Evolutionary conservation across 2,329 filamentous ascomycete genomes (phyloP).

Genomic region (Xylaria sp.): DNA sequence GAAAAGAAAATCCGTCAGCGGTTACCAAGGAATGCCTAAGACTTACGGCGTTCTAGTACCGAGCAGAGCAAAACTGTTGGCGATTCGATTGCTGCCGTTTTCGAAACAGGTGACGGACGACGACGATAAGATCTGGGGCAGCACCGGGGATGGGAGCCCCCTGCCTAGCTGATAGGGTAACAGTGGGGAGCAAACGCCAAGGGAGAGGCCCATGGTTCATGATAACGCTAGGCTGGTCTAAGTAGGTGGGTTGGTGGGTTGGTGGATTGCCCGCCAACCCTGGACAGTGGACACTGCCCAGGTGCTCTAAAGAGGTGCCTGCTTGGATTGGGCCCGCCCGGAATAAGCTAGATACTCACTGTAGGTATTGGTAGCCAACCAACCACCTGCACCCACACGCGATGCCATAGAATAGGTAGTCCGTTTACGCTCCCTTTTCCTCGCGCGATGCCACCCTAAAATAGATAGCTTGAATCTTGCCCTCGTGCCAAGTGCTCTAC

Average conservation of each 20-base stretch:
- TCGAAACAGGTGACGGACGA: not conserved
- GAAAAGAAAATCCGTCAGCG: too few relatives aligned
- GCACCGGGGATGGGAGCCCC: not conserved
- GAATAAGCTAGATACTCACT: too few relatives aligned
- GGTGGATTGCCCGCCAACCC: too few relatives aligned
- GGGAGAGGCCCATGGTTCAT: not conserved
- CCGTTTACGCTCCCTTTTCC: not conserved
- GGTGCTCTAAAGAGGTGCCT: too few relatives aligned
- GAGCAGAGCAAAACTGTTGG: not conserved
- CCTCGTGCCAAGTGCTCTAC: not conserved
- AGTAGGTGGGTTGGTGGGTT: constrained; percentile 1
- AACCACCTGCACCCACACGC: too few relatives aligned
- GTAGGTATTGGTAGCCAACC: too few relatives aligned
- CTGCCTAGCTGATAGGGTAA: constrained; percentile 15
- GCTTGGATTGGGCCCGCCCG: too few relatives aligned
- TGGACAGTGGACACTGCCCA: too few relatives aligned
- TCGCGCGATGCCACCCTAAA: not conserved
- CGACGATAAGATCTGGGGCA: too few relatives aligned
- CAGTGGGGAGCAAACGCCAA: not conserved
- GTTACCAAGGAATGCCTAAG: too few relatives aligned
- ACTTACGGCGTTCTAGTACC: too few relatives aligned
- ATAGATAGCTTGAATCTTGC: not conserved
- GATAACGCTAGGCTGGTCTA: not conserved
- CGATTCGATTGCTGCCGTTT: not conserved
- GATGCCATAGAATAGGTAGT: too few relatives aligned